Percentiles rank a stretch among this genome's conserved stretches.
phyloP scores from a whole-genome alignment of 1,139 yeast genomes.

The Yamadazyma blattariae region DNA sequence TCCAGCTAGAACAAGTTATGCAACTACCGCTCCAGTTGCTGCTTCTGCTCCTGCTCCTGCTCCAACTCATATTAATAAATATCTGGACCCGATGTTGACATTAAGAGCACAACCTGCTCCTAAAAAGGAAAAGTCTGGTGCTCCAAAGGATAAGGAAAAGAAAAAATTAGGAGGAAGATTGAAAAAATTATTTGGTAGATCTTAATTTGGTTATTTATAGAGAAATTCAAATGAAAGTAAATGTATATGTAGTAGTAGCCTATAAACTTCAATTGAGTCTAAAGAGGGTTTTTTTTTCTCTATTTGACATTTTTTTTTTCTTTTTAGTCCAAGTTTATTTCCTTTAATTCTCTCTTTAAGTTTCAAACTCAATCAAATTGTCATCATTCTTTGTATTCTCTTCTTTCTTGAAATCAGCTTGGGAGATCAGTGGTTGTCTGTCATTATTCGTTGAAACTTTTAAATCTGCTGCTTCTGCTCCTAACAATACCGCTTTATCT shows the following conservation, averaged over 20 bases:
- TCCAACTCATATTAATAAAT: not conserved
- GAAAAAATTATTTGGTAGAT: constrained; percentile 58
- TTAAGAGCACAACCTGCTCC: constrained; percentile 10
- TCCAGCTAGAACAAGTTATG: constrained; percentile 55
- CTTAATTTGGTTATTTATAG: constrained; percentile 6
- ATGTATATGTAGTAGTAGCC: too few relatives aligned
- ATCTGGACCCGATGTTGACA: constrained; percentile 10
- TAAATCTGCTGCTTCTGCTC: constrained; percentile 40
- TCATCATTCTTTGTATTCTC: constrained; percentile 8
- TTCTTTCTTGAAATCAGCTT: too few relatives aligned
- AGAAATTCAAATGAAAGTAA: too few relatives aligned
- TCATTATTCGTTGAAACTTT: constrained; percentile 17
- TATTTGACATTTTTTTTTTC: too few relatives aligned
- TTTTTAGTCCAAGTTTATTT: too few relatives aligned
- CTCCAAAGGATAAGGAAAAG: constrained; percentile 35
- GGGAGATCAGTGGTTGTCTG: too few relatives aligned
- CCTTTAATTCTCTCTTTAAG: too few relatives aligned
- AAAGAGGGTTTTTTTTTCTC: not conserved
- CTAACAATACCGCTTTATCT: constrained; percentile 45
- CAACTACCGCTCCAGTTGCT: too few relatives aligned
- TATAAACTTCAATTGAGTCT: not conserved
- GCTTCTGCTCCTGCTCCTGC: not conserved
- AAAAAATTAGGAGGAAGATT: constrained; percentile 51
- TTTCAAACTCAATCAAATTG: constrained; percentile 29
- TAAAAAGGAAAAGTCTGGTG: constrained; percentile 8